Evolutionary conservation across 257 asterid species (phyloP).

Genomic region (Marsdenia floribunda): DNA sequence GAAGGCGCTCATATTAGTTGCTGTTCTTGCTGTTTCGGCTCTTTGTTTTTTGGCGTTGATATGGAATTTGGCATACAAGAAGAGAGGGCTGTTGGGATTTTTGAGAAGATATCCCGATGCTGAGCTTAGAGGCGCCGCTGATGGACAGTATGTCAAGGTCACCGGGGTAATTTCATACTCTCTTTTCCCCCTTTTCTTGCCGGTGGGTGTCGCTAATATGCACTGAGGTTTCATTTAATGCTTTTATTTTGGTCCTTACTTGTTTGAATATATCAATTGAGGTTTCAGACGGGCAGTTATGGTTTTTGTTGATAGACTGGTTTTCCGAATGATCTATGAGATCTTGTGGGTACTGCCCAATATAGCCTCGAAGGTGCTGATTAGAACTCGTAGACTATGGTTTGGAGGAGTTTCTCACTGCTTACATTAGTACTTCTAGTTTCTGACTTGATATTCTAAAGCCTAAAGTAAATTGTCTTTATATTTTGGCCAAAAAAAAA

Average conservation of each 20-base stretch:
- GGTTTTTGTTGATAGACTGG: not conserved
- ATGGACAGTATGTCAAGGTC: slow-evolving; percentile 95
- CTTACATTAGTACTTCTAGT: not conserved
- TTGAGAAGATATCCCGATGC: slow-evolving; percentile 58
- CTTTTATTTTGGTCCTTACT: not conserved
- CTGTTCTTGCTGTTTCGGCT: slow-evolving; percentile 42
- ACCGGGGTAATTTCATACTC: slow-evolving; percentile 74
- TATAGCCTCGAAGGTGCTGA: not conserved
- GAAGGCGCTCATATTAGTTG: slow-evolving; percentile 59
- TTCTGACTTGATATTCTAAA: not conserved
- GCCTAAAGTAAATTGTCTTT: not conserved
- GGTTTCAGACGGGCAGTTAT: not conserved
- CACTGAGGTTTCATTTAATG: not conserved
- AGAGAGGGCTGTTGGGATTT: slow-evolving; percentile 50
- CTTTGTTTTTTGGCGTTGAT: slow-evolving; percentile 33
- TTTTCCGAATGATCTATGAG: not conserved
- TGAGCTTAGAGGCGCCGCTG: slow-evolving; percentile 85
- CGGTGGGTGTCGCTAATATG: not conserved
- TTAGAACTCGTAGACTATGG: not conserved
- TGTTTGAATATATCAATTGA: not conserved
- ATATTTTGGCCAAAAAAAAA: not conserved
- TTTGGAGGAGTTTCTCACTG: not conserved
- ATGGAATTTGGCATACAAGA: slow-evolving; percentile 62
- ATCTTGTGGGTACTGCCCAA: not conserved
- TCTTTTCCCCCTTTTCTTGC: not conserved